Evolutionary conservation across 768 basidiomycete species (phyloP).

Genomic region (Lactifluus pinguis): DNA sequence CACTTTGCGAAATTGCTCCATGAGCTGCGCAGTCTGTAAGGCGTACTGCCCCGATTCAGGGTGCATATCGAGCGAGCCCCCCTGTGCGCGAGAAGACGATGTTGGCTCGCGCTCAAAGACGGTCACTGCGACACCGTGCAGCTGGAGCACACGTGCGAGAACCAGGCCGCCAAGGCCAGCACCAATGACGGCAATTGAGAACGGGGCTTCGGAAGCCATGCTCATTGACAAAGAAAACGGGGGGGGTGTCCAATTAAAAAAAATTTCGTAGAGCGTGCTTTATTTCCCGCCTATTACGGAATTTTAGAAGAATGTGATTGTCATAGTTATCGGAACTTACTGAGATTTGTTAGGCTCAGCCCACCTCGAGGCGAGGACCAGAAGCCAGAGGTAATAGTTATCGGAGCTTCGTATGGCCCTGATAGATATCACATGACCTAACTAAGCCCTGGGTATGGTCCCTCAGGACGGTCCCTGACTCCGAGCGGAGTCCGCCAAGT

Average conservation of each 20-base stretch:
- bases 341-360: too few relatives aligned
- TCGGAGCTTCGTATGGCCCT: background rate
- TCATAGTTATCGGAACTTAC: background rate
- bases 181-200: slow-evolving; percentile 10
- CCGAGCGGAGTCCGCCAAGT: too few relatives aligned
- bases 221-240: background rate
- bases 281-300: background rate
- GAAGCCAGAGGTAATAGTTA: background rate
- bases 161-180: slow-evolving; percentile 37
- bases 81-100: slow-evolving; percentile 19
- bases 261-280: background rate
- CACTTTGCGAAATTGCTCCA: background rate
- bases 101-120: slow-evolving; percentile 48
- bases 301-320: background rate
- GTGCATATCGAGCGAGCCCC: slow-evolving; percentile 48
- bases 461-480: too few relatives aligned
- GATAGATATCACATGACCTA: background rate
- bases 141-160: slow-evolving; percentile 57
- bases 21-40: background rate
- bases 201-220: background rate
- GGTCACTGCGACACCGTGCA: slow-evolving; percentile 47
- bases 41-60: background rate
- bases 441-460: too few relatives aligned
- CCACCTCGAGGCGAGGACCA: background rate
- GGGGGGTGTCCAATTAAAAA: background rate